Conservation (phyloP, 108 stramenopile species). For the Seminavis robusta region DNA sequence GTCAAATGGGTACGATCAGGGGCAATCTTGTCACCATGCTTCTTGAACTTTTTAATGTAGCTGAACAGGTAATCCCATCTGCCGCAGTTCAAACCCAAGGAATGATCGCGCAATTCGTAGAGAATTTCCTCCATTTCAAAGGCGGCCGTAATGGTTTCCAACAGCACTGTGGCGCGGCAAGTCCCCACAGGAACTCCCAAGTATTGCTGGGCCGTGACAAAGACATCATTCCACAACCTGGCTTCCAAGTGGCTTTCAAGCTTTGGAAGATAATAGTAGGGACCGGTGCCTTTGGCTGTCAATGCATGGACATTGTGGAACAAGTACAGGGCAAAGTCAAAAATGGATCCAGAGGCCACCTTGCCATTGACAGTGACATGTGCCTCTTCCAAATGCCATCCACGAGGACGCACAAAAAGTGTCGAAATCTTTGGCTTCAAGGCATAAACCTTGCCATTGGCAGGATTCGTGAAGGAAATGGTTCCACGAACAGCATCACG, state of each 20-base stretch:
- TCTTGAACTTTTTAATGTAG: constrained; percentile 90
- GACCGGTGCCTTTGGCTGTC: constrained; percentile 65
- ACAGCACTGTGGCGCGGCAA: constrained; percentile 82
- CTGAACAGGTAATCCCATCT: constrained; percentile 95
- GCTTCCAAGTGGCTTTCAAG: constrained; percentile 88
- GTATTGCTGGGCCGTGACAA: constrained; percentile 75
- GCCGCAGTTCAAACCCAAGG: constrained; percentile 92
- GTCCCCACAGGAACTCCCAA: constrained; percentile 82
- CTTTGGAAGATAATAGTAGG: constrained; percentile 93
- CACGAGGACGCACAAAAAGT: constrained; percentile 88
- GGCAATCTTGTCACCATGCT: constrained; percentile 68
- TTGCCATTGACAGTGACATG: constrained; percentile 85
- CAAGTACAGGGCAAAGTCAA: constrained; percentile 93
- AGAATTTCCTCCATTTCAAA: constrained; percentile 96
- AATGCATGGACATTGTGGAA: constrained; percentile 84
- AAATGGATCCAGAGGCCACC: constrained; percentile 76
- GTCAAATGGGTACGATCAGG: constrained; percentile 87
- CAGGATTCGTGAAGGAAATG: constrained; percentile 79
- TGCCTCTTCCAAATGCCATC: constrained; percentile 93
- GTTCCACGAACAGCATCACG: constrained; percentile 86
- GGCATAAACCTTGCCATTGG: constrained; percentile 82
- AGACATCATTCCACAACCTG: constrained; percentile 91
- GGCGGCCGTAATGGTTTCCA: constrained; percentile 94
- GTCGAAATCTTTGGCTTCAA: constrained; percentile 60
- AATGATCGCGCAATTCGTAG: constrained; percentile 91